These are phyloP conservation scores for Cubamyces lactineus DNA, from an alignment of 768 basidiomycete species.

Conservation along the genomic window DNA sequence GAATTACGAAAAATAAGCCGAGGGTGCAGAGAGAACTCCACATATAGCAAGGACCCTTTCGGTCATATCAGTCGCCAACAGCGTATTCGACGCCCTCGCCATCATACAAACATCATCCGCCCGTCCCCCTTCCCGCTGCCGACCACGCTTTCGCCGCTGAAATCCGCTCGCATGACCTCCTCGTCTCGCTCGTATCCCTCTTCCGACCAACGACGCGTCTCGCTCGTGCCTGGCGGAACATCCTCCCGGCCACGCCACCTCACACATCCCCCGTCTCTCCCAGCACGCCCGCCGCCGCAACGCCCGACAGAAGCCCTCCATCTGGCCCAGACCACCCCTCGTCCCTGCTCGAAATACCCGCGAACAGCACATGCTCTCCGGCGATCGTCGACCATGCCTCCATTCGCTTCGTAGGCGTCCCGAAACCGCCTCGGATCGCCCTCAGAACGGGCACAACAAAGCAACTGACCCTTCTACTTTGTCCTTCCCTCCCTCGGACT, in stretches of 20 bases:
- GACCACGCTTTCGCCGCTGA: conserved; percentile 2
- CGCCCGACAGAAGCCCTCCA: neutral
- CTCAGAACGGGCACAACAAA: neutral
- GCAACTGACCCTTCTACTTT: neutral
- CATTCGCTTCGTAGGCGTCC: neutral
- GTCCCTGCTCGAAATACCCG: neutral
- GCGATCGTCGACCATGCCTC: conserved; percentile 9
- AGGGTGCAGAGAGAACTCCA: neutral
- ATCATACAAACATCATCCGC: conserved; percentile 15
- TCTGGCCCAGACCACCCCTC: conserved; percentile 3
- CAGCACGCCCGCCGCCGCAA: neutral
- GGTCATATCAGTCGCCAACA: conserved; percentile 12
- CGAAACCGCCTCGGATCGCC: conserved; percentile 8
- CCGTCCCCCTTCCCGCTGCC: conserved; percentile 2
- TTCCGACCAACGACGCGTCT: neutral
- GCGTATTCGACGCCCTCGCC: conserved; percentile 2
- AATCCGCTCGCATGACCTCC: conserved; percentile 10
- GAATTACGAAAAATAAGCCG: conserved; percentile 15
- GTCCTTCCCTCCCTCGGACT: neutral
- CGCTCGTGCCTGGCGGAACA: conserved; percentile 19
- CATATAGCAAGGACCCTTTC: neutral
- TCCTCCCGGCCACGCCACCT: conserved; percentile 2
- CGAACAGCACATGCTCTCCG: conserved; percentile 12
- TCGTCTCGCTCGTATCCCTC: neutral
- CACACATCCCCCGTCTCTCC: neutral